Base-by-base conservation (phyloP, 2,329 filamentous ascomycete genomes). In the Fusarium scirpi region DNA sequence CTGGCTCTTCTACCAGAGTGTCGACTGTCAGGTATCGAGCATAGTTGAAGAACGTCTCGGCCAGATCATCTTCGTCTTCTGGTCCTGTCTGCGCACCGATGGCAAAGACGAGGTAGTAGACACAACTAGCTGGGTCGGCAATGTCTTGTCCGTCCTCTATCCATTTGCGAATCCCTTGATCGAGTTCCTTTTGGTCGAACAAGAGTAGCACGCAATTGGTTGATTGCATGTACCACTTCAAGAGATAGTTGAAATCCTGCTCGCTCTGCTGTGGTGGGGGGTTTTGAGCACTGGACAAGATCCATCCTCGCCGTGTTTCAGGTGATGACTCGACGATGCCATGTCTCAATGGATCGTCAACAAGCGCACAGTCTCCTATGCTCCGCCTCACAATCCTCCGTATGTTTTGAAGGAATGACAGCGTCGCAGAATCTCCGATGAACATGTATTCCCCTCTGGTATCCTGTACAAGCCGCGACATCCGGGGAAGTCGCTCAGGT, bases 1-100 rank as follows among this genome's bases (percentile, higher is more conserved):
- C 77, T 1, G 80, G 79, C n/a, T 81, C 78, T 47, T 81, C 77
- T 65, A 80, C 79, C 24, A 80, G 70, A 4, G 70, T 74, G 11
- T 76, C 73, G 8, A 78, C 73, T 8, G 79, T 76, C 11, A 80
- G 60, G 43, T 78, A 76, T 6, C 79, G 77, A 6, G 78, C 80
- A 52, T 79, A 78, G 48, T 76, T 76, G 62, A 81, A 81, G 30
- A 78, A 79, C 1, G 24, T 69, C 44, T 80, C 76, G 1, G 80
- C 80, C 12, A 78, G 54, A 1, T 71, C 71, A n/a, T 81, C 80
- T 6, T 77, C 74, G 6, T 74, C 66, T n/a, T 78, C 76, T 8
- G 77, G 76, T 2, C 77, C 76, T 2, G 76, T 75, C 46, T 80
- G 78, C 5, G 78, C 79, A 4, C 81, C 59, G 24, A 80, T 76